Evolutionary conservation across 1,139 yeast species (phyloP).

Genomic region (Blastobotrys malaysiensis): DNA sequence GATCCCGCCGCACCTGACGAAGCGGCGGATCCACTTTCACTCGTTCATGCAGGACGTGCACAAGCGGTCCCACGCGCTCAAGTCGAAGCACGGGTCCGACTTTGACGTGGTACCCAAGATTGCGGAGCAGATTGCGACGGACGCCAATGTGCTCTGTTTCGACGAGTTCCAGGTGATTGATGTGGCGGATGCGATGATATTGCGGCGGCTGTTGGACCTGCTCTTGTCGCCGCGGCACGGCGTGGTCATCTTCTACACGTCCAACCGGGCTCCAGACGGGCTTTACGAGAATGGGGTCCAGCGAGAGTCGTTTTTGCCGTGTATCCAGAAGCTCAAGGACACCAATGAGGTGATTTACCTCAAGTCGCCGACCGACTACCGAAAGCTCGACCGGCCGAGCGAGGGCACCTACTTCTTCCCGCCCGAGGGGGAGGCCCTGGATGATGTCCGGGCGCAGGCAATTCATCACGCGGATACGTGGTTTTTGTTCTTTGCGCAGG

Average conservation of each 20-base stretch:
- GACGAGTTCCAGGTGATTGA: slow-evolving; percentile 93
- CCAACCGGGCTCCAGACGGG: slow-evolving; percentile 93
- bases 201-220: slow-evolving; percentile 63
- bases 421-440: slow-evolving; percentile 41
- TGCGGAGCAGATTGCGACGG: slow-evolving; percentile 76
- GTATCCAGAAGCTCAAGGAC: slow-evolving; percentile 71
- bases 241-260: slow-evolving; percentile 82
- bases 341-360: slow-evolving; percentile 73
- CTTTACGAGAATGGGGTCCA: slow-evolving; percentile 91
- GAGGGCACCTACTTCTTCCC: slow-evolving; percentile 72
- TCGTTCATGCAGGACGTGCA: slow-evolving; percentile 95
- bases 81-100: slow-evolving; percentile 55
- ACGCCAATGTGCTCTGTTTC: slow-evolving; percentile 77
- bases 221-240: slow-evolving; percentile 67
- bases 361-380: slow-evolving; percentile 89
- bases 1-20: slow-evolving; percentile 68
- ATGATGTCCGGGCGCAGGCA: slow-evolving; percentile 51
- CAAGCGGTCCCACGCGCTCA: slow-evolving; percentile 75
- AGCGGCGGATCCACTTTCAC: slow-evolving; percentile 84
- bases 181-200: slow-evolving; percentile 96
- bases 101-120: slow-evolving; percentile 79
- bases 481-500: slow-evolving; percentile 72
- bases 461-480: slow-evolving; percentile 64
- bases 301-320: slow-evolving; percentile 84
- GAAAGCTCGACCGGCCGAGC: slow-evolving; percentile 79